Evolutionary conservation across 768 basidiomycete species (phyloP).

Genomic region (Tylopilus rubrobrunneus): DNA sequence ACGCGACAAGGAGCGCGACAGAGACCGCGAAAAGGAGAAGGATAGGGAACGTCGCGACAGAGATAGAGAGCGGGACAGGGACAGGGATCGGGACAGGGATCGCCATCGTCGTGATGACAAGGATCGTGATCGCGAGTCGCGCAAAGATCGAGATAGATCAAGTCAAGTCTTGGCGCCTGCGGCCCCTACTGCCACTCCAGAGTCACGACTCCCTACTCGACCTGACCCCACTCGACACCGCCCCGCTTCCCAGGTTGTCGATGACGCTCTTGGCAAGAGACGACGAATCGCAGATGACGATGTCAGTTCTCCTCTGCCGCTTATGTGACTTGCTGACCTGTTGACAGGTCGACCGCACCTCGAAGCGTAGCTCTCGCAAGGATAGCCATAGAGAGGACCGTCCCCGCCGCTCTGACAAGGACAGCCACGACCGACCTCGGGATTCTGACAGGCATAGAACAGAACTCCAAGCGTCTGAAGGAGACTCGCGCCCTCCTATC

Average conservation of each 20-base stretch:
- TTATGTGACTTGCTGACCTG: slow-evolving; percentile 9
- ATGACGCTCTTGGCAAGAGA: slow-evolving; percentile 73
- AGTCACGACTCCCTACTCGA: slow-evolving; percentile 58
- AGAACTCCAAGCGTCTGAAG: slow-evolving; percentile 57
- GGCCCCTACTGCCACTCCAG: slow-evolving; percentile 32
- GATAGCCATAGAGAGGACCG: slow-evolving; percentile 76
- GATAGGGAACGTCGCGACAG: slow-evolving; percentile 38
- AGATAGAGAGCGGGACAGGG: slow-evolving; percentile 49
- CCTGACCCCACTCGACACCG: slow-evolving; percentile 60
- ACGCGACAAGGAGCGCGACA: slow-evolving; percentile 40
- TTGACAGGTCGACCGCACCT: slow-evolving; percentile 61
- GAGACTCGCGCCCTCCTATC: slow-evolving; percentile 43
- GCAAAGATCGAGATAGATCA: slow-evolving; percentile 56
- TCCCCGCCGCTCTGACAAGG: slow-evolving; percentile 65
- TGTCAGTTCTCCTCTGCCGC: slow-evolving; percentile 39
- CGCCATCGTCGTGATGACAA: slow-evolving; percentile 58
- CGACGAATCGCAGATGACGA: slow-evolving; percentile 69
- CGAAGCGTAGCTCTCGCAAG: slow-evolving; percentile 81
- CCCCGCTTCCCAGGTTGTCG: slow-evolving; percentile 37
- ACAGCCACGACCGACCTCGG: slow-evolving; percentile 59
- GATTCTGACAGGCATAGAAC: slow-evolving; percentile 66
- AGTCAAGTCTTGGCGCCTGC: slow-evolving; percentile 33
- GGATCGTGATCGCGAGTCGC: slow-evolving; percentile 58
- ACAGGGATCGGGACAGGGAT: slow-evolving; percentile 38
- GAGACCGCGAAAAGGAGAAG: slow-evolving; percentile 38